Evolutionary conservation across 768 basidiomycete species (phyloP).

Genomic region (Serendipita indica): DNA sequence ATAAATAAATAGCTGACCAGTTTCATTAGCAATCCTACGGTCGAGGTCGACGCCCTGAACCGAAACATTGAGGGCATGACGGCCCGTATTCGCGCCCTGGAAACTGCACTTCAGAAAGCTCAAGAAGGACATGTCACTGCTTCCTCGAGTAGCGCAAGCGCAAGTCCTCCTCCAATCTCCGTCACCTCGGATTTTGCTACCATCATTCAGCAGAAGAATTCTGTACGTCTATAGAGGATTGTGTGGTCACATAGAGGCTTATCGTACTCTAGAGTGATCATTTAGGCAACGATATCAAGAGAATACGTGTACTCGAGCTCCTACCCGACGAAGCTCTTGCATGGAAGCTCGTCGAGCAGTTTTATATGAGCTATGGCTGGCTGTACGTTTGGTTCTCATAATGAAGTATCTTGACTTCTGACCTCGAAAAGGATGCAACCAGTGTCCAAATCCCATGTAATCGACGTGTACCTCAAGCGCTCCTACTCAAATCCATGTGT

Average conservation of each 20-base stretch:
- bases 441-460: neutral
- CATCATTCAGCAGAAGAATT: neutral
- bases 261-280: neutral
- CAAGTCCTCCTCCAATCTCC: neutral
- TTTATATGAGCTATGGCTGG: neutral
- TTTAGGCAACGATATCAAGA: neutral
- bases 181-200: neutral
- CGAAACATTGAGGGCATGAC: slow-evolving; percentile 2
- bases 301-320: neutral
- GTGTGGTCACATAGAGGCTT: neutral
- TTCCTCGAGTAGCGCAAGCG: no score
- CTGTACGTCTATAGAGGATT: neutral
- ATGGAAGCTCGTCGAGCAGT: neutral
- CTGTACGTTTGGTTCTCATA: neutral
- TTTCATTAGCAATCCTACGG: neutral
- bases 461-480: neutral
- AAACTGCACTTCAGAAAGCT: neutral
- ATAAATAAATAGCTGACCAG: no score
- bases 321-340: neutral
- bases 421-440: neutral
- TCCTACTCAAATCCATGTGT: neutral
- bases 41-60: neutral
- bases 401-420: neutral
- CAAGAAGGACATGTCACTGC: neutral
- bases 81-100: neutral